Conservation (phyloP, 1,139 yeast genomes). For the Kodamaea suecica region DNA sequence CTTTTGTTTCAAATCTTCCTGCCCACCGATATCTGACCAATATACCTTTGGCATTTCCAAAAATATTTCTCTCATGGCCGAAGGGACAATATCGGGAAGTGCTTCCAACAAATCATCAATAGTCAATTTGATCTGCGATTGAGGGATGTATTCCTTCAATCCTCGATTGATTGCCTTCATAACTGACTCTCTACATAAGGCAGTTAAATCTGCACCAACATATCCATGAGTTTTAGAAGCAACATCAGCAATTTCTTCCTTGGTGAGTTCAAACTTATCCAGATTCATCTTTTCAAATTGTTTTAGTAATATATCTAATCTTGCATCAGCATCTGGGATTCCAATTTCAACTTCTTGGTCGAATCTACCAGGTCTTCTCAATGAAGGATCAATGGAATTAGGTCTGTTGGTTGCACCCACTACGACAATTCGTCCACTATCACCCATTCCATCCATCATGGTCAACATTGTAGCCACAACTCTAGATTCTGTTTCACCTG, state of each 20-base stretch:
- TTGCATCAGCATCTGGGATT: conserved; percentile 68
- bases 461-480: conserved; percentile 87
- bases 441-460: conserved; percentile 86
- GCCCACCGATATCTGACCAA: conserved; percentile 98
- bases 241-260: conserved; percentile 51
- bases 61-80: conserved; percentile 95
- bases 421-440: conserved; percentile 64
- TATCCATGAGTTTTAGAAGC: conserved; percentile 73
- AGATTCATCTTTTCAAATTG: conserved; percentile 59
- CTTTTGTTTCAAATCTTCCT: conserved; percentile 72
- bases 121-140: conserved; percentile 28
- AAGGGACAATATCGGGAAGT: conserved; percentile 76
- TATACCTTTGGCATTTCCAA: conserved; percentile 90
- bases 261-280: conserved; percentile 51
- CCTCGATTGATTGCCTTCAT: conserved; percentile 76
- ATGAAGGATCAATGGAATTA: conserved; percentile 63
- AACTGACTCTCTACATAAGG: conserved; percentile 84
- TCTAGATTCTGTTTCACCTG: conserved; percentile 85
- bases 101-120: conserved; percentile 63
- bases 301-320: conserved; percentile 59
- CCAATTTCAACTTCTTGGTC: conserved; percentile 84
- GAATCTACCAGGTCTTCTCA: conserved; percentile 68
- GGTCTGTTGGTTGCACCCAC: conserved; percentile 84
- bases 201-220: conserved; percentile 87
- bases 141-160: conserved; percentile 22